Conservation (phyloP, 2,329 filamentous ascomycete species). For the Camillea tinctor region DNA sequence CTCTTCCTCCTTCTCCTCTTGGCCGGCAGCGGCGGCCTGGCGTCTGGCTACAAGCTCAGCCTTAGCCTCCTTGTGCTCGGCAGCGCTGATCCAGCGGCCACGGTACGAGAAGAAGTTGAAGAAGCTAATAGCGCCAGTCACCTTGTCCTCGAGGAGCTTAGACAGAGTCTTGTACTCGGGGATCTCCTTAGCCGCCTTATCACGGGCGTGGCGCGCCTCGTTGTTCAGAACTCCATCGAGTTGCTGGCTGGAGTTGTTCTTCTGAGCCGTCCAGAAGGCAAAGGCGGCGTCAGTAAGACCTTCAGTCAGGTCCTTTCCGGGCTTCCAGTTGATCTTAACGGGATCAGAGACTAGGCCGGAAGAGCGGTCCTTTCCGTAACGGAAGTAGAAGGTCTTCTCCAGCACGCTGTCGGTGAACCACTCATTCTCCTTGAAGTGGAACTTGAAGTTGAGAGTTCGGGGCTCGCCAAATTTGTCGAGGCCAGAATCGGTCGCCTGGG, state of each 20-base stretch:
- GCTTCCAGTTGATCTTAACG: slow-evolving; percentile 65
- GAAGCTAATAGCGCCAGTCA: slow-evolving; percentile 52
- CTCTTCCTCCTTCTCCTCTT: slow-evolving; percentile 34
- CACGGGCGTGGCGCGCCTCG: slow-evolving; percentile 26
- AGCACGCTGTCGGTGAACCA: slow-evolving; percentile 60
- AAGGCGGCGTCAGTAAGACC: slow-evolving; percentile 62
- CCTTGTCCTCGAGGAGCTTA: slow-evolving; percentile 22
- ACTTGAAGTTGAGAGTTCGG: slow-evolving; percentile 57
- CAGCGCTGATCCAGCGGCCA: slow-evolving; percentile 57
- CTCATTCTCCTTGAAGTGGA: slow-evolving; percentile 58
- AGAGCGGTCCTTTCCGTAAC: slow-evolving; percentile 56
- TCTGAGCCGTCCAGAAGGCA: slow-evolving; percentile 56
- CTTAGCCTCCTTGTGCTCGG: slow-evolving; percentile 57
- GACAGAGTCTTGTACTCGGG: slow-evolving; percentile 27
- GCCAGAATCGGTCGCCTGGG: slow-evolving; percentile 32
- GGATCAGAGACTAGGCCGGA: slow-evolving; percentile 65
- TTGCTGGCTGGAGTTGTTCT: slow-evolving; percentile 37
- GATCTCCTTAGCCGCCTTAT: slow-evolving; percentile 26
- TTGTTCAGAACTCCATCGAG: slow-evolving; percentile 32
- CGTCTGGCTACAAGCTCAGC: slow-evolving; percentile 33
- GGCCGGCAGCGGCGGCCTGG: slow-evolving; percentile 25
- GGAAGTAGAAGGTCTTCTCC: slow-evolving; percentile 67
- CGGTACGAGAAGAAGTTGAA: slow-evolving; percentile 71
- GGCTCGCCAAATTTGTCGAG: slow-evolving; percentile 52
- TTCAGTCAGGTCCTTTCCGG: slow-evolving; percentile 61